Percentiles rank a stretch among this genome's conserved stretches.
phyloP scores from a whole-genome alignment of 140 eudicot genomes.

The Stevia rebaudiana region DNA sequence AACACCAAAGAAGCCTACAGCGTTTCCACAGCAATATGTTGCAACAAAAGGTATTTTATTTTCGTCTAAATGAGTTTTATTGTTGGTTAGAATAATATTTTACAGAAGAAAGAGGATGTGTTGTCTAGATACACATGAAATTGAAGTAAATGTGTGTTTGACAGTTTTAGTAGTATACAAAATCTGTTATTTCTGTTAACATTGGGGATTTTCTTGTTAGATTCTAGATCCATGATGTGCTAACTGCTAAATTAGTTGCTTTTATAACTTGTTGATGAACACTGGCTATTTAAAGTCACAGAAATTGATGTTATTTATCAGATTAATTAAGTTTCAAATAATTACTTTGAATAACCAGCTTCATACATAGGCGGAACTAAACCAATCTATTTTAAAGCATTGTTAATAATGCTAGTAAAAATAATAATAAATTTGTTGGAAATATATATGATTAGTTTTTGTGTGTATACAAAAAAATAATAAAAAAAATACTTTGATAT shows the following conservation, averaged over 20 bases:
- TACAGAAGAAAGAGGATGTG: background rate
- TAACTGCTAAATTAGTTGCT: background rate
- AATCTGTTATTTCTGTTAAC: background rate
- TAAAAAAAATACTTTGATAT: too few species aligned
- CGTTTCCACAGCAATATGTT: conserved; percentile 60
- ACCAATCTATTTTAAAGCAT: background rate
- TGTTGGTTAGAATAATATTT: background rate
- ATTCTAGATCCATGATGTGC: background rate
- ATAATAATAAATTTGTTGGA: background rate
- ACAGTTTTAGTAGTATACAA: background rate
- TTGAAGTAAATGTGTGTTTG: background rate
- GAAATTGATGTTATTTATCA: background rate
- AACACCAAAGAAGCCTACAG: conserved; percentile 77
- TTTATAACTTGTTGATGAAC: background rate
- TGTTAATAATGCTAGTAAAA: background rate
- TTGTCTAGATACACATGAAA: background rate
- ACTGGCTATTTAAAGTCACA: background rate
- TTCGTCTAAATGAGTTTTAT: background rate
- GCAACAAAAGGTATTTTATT: conserved; percentile 50
- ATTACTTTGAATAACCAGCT: background rate
- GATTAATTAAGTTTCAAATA: background rate
- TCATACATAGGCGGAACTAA: background rate
- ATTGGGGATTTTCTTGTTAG: background rate
- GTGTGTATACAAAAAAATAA: too few species aligned
- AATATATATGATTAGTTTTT: background rate